Evolutionary conservation across 495 filamentous ascomycete genomes (phyloP).

Genomic region (Hamigera avellanea): DNA sequence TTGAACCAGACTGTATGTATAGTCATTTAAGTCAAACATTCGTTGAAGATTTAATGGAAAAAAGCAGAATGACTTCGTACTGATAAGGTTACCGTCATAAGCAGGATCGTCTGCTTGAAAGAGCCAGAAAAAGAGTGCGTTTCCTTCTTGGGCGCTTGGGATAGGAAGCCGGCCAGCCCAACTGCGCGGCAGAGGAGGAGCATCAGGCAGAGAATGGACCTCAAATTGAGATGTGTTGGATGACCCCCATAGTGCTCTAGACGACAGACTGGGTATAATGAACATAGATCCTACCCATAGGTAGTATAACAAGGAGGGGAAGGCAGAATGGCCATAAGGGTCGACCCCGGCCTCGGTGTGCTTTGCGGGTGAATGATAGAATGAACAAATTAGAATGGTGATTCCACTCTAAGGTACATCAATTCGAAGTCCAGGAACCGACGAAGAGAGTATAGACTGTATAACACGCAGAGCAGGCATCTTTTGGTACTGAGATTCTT

Average conservation of each 20-base stretch:
- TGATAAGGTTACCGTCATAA: conserved; percentile 27
- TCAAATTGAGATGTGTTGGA: conserved; percentile 12
- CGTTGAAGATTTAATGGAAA: too few species aligned
- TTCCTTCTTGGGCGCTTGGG: conserved; percentile 16
- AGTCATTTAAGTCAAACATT: too few species aligned
- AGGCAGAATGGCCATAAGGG: neutral
- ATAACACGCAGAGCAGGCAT: too few species aligned
- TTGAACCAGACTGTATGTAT: conserved; percentile 64
- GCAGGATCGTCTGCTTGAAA: conserved; percentile 20
- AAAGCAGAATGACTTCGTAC: conserved; percentile 6
- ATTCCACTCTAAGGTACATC: too few species aligned
- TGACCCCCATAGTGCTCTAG: neutral
- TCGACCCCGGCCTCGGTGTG: too few species aligned
- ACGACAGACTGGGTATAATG: neutral
- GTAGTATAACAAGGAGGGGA: neutral
- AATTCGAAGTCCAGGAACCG: too few species aligned
- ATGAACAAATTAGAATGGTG: too few species aligned
- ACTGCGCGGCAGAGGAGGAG: conserved; percentile 19
- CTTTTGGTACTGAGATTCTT: too few species aligned
- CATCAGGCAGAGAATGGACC: conserved; percentile 19
- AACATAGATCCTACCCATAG: neutral
- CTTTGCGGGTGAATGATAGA: too few species aligned
- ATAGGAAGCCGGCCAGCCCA: conserved; percentile 31
- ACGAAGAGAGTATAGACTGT: too few species aligned
- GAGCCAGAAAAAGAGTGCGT: conserved; percentile 32